Percentiles rank a stretch among this genome's conserved stretches.
Conservation (phyloP, 768 basidiomycete genomes). For the Crucibulum laeve region DNA sequence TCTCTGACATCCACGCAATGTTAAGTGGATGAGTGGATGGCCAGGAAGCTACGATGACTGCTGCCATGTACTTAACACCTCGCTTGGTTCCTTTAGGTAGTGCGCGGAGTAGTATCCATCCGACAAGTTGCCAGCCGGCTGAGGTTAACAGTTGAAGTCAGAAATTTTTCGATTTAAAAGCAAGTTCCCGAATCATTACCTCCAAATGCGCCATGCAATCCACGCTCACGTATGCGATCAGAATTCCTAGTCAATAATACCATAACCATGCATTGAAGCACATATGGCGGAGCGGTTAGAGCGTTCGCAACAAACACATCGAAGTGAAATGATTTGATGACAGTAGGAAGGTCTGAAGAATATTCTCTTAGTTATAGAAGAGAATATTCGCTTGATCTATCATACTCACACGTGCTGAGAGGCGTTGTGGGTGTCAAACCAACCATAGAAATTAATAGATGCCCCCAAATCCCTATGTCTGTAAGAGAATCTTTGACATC, state of each 20-base stretch:
- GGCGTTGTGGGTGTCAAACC: slow-evolving; percentile 32
- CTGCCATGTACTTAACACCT: slow-evolving; percentile 29
- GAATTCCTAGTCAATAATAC: slow-evolving; percentile 26
- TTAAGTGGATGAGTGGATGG: slow-evolving; percentile 34
- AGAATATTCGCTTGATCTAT: not conserved
- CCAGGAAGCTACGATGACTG: slow-evolving; percentile 30
- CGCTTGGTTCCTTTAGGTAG: slow-evolving; percentile 21
- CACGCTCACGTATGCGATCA: slow-evolving; percentile 26
- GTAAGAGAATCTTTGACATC: slow-evolving; percentile 31
- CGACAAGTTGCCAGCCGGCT: slow-evolving; percentile 32
- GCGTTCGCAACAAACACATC: slow-evolving; percentile 31
- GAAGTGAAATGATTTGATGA: slow-evolving; percentile 34
- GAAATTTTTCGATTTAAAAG: not conserved
- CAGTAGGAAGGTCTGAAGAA: slow-evolving; percentile 30
- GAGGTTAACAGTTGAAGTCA: no score
- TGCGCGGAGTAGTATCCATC: slow-evolving; percentile 30
- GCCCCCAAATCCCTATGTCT: slow-evolving; percentile 30
- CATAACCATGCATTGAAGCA: slow-evolving; percentile 28
- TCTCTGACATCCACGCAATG: slow-evolving; percentile 36
- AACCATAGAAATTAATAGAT: slow-evolving; percentile 28
- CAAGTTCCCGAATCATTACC: slow-evolving; percentile 11
- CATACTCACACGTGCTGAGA: slow-evolving; percentile 26
- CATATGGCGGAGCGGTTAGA: slow-evolving; percentile 31
- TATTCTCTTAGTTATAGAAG: not conserved
- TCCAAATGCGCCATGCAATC: slow-evolving; percentile 30